Percentiles rank a stretch among this genome's conserved stretches.
These are phyloP conservation scores for Rhodotorula babjevae DNA, from an alignment of 768 basidiomycete genomes.

Conservation along the genomic window DNA sequence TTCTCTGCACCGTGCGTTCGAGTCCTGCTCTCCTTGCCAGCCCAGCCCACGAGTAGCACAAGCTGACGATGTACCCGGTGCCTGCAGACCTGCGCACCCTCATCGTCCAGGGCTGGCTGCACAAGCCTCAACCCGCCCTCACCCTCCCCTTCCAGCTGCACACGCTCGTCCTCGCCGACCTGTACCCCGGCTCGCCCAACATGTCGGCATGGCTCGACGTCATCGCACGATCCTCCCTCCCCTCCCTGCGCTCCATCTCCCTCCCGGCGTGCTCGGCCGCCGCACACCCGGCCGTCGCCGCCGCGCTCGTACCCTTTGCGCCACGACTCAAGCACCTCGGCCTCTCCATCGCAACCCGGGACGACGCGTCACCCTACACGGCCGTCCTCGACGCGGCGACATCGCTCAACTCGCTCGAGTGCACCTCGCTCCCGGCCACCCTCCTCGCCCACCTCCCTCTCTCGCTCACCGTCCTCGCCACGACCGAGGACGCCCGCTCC, in stretches of 20 bases:
- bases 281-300: conserved; percentile 7
- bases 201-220: conserved; percentile 4
- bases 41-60: background rate
- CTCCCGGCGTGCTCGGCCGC: background rate
- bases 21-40: background rate
- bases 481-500: background rate
- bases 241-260: background rate
- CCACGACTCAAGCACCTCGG: conserved; percentile 11
- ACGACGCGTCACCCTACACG: background rate
- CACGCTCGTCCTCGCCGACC: conserved; percentile 20
- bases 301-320: conserved; percentile 15
- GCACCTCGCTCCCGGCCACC: conserved; percentile 7
- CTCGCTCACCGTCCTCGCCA: conserved; percentile 10
- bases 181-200: background rate
- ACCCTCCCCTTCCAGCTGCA: conserved; percentile 9
- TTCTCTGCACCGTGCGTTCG: background rate
- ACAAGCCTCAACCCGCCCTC: background rate
- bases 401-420: conserved; percentile 22
- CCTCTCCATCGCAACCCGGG: background rate
- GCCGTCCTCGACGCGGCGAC: background rate
- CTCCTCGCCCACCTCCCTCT: conserved; percentile 12
- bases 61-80: background rate
- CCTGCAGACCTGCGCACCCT: conserved; percentile 6
- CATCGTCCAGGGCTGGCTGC: conserved; percentile 1
- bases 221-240: background rate